Evolutionary conservation across 2,329 filamentous ascomycete species (phyloP), one percentile per base, ranked within the genome.

Genomic region (Calonectria montana): DNA sequence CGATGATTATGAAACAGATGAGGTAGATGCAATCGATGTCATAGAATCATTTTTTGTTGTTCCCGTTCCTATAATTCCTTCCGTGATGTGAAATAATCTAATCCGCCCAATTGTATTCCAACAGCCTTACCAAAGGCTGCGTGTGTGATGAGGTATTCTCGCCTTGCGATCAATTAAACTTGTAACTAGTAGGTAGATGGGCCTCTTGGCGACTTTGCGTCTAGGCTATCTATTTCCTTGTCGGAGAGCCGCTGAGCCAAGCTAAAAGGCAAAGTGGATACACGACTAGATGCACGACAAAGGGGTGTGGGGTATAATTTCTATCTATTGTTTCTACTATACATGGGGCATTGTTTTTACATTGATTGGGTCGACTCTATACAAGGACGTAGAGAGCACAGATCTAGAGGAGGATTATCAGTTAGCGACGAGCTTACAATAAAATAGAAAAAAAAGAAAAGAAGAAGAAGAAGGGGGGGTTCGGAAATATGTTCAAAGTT

Each of bases 351-450:
- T 39, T 25, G 7, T 59, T 59, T 39, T 21, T 59, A 25, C 21
- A 39, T 39, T 59, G 35, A 23, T 25, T 23, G 15, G 9, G 9
- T n/a, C 29, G 31, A 1, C 25, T 35, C 80, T 81, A 88, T 61
- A 88, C 79, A 59, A 89, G 83, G 31, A 89, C 88, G 73, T 89
- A 89, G 18, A 89, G 84, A 5, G 88, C 87, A 75, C 88, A 89
- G 53, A 89, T 89, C 87, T 89, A 9, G 7, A n/a, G n/a, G n/a
- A n/a, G 2, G 59, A 81, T 71, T 82, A 78, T 55, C 16, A 39
- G 45, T 55, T 18, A 39, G 45, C 13, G n/a, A 27, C 12, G 48
- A n/a, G 29, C 12, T n/a, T 3, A 7, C 29, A 27, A 13, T 15
- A 29, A 41, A 15, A 18, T 3, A 41, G 12, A 41, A 41, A 48